Evolutionary conservation across 192 early-diverging fungal species (phyloP), one percentile per base, ranked within the genome.

Genomic region (Chytriomyces sp.): DNA sequence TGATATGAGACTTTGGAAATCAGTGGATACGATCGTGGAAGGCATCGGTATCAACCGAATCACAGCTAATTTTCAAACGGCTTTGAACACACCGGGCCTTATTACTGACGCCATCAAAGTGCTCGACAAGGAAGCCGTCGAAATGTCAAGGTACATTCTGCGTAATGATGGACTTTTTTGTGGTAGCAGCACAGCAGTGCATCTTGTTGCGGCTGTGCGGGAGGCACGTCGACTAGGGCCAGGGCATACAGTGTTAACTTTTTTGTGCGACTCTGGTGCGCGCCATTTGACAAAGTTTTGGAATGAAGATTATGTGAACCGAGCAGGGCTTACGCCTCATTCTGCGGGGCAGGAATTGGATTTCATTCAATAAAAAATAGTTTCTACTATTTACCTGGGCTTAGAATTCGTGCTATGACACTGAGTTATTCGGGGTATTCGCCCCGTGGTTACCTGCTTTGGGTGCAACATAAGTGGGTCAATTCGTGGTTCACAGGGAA

Each of bases 251-350:
- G 86, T 99, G 41, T 94, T 99, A 22, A 99, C 97, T 0, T 61
- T 99, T 14, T 82, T 99, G 38, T 92, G 91, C 59, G 97, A 99
- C 73, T 86, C 87, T 68, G 97, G 97, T 0, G 90, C 92, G 41
- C 84, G 97, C 36, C 95, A 98, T 77, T 75, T 96, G 72, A 96
- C 94, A 41, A 96, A 96, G 81, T 99, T 99, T 77, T 99, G 95
- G 95, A 75, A 71, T 19, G 69, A 0, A 2, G n/a, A 12, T 12
- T 41, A 28, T 65, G 19, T 58, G 1, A 3, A 58, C 44, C 44
- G n/a, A n/a, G n/a, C n/a, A n/a, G n/a, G n/a, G n/a, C n/a, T n/a
- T n/a, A n/a, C n/a, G n/a, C n/a, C n/a, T n/a, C n/a, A n/a, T n/a
- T n/a, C n/a, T n/a, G n/a, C n/a, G n/a, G n/a, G n/a, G n/a, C n/a